Conservation (phyloP, 495 filamentous ascomycete species). For the Sabuloglossum arenarium region DNA sequence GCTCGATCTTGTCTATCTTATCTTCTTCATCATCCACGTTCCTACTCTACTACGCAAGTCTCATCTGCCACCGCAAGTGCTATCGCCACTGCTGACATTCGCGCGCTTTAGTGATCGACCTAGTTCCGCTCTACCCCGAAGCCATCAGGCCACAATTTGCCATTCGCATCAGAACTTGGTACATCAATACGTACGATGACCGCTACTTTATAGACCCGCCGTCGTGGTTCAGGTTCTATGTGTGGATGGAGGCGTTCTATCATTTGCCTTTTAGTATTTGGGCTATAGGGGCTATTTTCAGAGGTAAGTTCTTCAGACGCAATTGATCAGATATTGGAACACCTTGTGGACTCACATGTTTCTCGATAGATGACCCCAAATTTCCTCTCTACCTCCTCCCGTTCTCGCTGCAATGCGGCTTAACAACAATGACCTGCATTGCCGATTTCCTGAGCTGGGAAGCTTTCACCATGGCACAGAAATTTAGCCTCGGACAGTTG, state of each 20-base stretch:
- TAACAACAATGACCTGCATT: conserved; percentile 56
- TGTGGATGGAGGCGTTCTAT: conserved; percentile 46
- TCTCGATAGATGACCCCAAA: conserved; percentile 29
- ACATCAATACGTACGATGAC: conserved; percentile 50
- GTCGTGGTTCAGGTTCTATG: conserved; percentile 48
- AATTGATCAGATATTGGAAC: no score
- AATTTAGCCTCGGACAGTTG: conserved; percentile 34
- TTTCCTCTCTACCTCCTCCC: conserved; percentile 44
- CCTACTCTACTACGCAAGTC: conserved; percentile 44
- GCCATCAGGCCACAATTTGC: conserved; percentile 30
- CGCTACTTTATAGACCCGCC: conserved; percentile 49
- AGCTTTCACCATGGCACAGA: conserved; percentile 31
- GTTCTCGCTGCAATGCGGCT: conserved; percentile 43
- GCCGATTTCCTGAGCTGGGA: conserved; percentile 27
- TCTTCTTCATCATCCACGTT: conserved; percentile 47
- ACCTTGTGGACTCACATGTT: background rate
- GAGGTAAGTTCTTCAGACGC: background rate
- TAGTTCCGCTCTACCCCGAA: conserved; percentile 40
- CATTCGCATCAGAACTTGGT: conserved; percentile 31
- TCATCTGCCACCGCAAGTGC: background rate
- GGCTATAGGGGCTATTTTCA: conserved; percentile 28
- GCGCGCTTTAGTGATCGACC: conserved; percentile 20
- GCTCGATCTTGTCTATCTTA: conserved; percentile 38
- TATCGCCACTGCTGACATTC: background rate
- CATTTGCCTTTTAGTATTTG: conserved; percentile 49